Base-by-base conservation (phyloP, 169 alveolate genomes). In the Amoebophrya sp. region DNA sequence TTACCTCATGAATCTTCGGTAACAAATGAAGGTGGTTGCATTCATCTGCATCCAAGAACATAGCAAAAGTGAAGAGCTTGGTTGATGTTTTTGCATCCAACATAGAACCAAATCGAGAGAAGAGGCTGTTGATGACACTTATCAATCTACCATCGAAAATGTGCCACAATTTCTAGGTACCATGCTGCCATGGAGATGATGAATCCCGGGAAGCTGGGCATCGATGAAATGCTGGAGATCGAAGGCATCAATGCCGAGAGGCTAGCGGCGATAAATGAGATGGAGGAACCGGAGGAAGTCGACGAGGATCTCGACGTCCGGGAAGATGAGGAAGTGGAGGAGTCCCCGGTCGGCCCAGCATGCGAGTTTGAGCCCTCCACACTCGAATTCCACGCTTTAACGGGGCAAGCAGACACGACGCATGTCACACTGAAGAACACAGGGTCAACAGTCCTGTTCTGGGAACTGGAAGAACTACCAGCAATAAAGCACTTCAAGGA, bases 211-310 rank as follows among this genome's bases (percentile, higher is more conserved):
- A 1, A 26, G 33, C 83, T 65, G 2, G 83, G 83, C 83, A 65
- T 65, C n/a, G 83, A 65, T 36, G 83, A 65, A 26, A 26, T 65
- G 83, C 83, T 65, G 33, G 83, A 65, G n/a, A 65, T 65, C 83
- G 83, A 65, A 1, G 83, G 83, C 83, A 36, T 65, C 36, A 36
- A 36, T 29, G 83, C 83, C 39, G 83, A 65, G n/a, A 65, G 26
- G 26, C 83, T 65, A 6, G 33, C 2, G 83, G 65, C 65, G 29
- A 12, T 47, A n/a, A n/a, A n/a, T n/a, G n/a, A n/a, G n/a, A n/a
- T n/a, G n/a, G n/a, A 47, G 65, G 65, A 47, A 18, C 65, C 65
- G 18, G 29, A 47, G 18, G 65, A 12, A 6, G 65, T 47, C 65
- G 65, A 47, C 29, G 65, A 47, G 65, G 65, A 6, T 6, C n/a